Conservation (phyloP, 371 early-diverging fungal genomes). For the Capniomyces stellatus region DNA sequence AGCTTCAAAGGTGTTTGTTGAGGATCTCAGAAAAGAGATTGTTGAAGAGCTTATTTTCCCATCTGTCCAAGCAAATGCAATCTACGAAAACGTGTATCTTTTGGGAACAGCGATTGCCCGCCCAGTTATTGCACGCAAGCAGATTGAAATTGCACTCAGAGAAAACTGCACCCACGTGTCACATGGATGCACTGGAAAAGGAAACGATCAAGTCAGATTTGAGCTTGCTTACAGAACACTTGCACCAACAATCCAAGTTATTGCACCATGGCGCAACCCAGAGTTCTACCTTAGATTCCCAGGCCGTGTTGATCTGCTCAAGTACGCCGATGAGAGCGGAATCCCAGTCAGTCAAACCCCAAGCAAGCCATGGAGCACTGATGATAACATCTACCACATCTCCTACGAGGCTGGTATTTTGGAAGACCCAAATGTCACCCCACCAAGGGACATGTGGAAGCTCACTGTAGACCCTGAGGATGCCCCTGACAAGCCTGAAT, state of each 20-base stretch:
- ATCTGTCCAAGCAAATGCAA: conserved; percentile 83
- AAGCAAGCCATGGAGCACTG: conserved; percentile 96
- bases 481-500: conserved; percentile 89
- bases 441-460: conserved; percentile 96
- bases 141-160: conserved; percentile 80
- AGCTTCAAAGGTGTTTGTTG: conserved; percentile 85
- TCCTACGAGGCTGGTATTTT: conserved; percentile 94
- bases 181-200: conserved; percentile 97
- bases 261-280: conserved; percentile 89
- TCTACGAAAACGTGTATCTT: conserved; percentile 87
- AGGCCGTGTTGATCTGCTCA: conserved; percentile 81
- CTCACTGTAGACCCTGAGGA: conserved; percentile 85
- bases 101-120: conserved; percentile 94
- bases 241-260: conserved; percentile 79
- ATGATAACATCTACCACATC: conserved; percentile 96
- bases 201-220: conserved; percentile 97
- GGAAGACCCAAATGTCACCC: conserved; percentile 82
- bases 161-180: conserved; percentile 88
- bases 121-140: conserved; percentile 79
- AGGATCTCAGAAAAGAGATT: conserved; percentile 84
- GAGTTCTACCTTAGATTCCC: conserved; percentile 88
- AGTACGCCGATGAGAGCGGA: conserved; percentile 73
- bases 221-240: conserved; percentile 94
- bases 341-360: conserved; percentile 90
- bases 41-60: conserved; percentile 85